Evolutionary conservation across 2,329 filamentous ascomycete species (phyloP).

Genomic region (Clonostachys solani): DNA sequence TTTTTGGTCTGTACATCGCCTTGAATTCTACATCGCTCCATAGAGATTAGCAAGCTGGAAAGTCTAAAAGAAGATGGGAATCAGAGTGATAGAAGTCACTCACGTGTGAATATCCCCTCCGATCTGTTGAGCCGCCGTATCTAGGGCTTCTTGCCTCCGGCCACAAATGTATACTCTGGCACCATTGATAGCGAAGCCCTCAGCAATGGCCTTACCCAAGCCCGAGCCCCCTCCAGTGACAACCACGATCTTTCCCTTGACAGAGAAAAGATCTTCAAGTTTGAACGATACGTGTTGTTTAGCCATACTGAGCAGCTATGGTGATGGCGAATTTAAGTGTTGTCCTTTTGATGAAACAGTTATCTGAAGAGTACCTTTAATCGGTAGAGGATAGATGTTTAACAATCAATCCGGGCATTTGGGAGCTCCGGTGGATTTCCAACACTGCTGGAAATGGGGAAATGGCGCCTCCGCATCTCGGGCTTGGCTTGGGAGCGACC

Average conservation of each 20-base stretch:
- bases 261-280: slow-evolving; percentile 25
- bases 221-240: slow-evolving; percentile 40
- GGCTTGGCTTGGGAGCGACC: too few species aligned
- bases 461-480: too few species aligned
- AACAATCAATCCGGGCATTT: too few species aligned
- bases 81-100: background rate
- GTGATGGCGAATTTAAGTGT: too few species aligned
- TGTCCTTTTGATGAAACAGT: too few species aligned
- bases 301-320: background rate
- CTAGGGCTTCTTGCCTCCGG: slow-evolving; percentile 32
- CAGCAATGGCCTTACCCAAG: slow-evolving; percentile 37
- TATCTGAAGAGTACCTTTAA: too few species aligned
- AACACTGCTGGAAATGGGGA: too few species aligned
- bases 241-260: slow-evolving; percentile 30
- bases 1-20: slow-evolving; percentile 16
- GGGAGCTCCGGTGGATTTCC: too few species aligned
- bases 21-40: slow-evolving; percentile 8
- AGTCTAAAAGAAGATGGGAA: background rate
- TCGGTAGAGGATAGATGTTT: too few species aligned
- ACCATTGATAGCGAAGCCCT: slow-evolving; percentile 36
- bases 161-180: slow-evolving; percentile 39
- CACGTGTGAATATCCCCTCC: slow-evolving; percentile 11
- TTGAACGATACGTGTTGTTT: slow-evolving; percentile 13
- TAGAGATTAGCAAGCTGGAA: background rate
- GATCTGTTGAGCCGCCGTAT: slow-evolving; percentile 20